These are phyloP conservation scores for Serendipita sp. DNA, from an alignment of 768 basidiomycete genomes.

Conservation along the genomic window DNA sequence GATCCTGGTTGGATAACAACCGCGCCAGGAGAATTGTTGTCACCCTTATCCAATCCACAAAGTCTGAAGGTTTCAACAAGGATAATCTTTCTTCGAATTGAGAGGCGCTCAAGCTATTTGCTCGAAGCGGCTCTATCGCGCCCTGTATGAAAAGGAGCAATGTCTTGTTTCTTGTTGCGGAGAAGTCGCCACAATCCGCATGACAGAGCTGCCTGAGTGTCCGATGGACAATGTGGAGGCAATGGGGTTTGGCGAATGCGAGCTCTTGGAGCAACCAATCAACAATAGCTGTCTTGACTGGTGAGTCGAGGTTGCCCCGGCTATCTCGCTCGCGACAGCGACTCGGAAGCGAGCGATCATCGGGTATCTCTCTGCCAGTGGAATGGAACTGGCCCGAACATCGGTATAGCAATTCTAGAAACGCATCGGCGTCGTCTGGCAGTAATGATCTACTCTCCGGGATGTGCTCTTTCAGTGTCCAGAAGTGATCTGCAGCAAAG, in stretches of 20 bases:
- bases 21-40: slow-evolving; percentile 44
- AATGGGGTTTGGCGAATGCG: not conserved
- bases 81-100: not conserved
- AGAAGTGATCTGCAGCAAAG: slow-evolving; percentile 54
- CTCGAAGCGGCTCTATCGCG: not conserved
- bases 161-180: not conserved
- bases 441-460: slow-evolving; percentile 39
- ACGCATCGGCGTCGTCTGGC: slow-evolving; percentile 55
- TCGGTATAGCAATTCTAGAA: slow-evolving; percentile 44
- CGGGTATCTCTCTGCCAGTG: slow-evolving; percentile 36
- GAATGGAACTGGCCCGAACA: slow-evolving; percentile 48
- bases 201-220: slow-evolving; percentile 27
- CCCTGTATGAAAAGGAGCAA: not conserved
- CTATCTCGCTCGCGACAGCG: slow-evolving; percentile 19
- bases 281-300: not conserved
- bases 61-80: slow-evolving; percentile 23
- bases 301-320: no score
- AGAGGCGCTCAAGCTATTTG: not conserved
- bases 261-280: slow-evolving; percentile 13
- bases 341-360: slow-evolving; percentile 27
- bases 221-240: not conserved
- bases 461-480: slow-evolving; percentile 70
- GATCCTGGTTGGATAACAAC: slow-evolving; percentile 34
- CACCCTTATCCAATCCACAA: slow-evolving; percentile 45
- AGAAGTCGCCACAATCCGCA: not conserved